Conservation (phyloP, 2,329 filamentous ascomycete species). For the Aspergillus tamarii region DNA sequence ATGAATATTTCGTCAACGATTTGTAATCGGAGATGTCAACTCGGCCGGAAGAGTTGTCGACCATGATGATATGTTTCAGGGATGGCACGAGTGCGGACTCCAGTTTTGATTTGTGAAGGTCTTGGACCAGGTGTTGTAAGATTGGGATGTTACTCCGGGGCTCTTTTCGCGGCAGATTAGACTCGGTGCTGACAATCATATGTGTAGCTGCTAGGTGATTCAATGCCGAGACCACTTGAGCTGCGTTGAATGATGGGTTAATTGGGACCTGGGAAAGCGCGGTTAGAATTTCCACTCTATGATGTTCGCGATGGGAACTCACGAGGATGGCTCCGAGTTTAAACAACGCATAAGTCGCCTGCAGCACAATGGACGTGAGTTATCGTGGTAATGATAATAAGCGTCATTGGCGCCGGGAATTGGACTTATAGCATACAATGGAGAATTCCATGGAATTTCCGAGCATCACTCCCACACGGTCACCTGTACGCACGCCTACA, state of each 20-base stretch:
- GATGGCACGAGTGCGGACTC: slow-evolving; percentile 67
- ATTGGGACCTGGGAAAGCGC: slow-evolving; percentile 68
- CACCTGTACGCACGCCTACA: slow-evolving; percentile 76
- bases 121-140: slow-evolving; percentile 57
- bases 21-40: slow-evolving; percentile 50
- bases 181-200: slow-evolving; percentile 83
- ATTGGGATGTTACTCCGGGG: slow-evolving; percentile 64
- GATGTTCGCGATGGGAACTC: slow-evolving; percentile 21
- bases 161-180: slow-evolving; percentile 71
- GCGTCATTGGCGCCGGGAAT: background rate
- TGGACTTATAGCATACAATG: slow-evolving; percentile 54
- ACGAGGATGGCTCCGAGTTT: slow-evolving; percentile 91
- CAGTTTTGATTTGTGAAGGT: slow-evolving; percentile 48
- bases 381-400: background rate
- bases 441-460: slow-evolving; percentile 86
- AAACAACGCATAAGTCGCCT: slow-evolving; percentile 80
- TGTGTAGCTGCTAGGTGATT: slow-evolving; percentile 73
- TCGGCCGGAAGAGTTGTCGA: slow-evolving; percentile 72
- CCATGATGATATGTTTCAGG: slow-evolving; percentile 70
- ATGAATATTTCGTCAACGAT: slow-evolving; percentile 52
- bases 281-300: slow-evolving; percentile 6
- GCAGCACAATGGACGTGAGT: background rate
- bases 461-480: slow-evolving; percentile 81
- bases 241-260: slow-evolving; percentile 83
- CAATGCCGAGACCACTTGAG: slow-evolving; percentile 77